Evolutionary conservation across 2,329 filamentous ascomycete species (phyloP).

Genomic region (Xylariaceae sp.): DNA sequence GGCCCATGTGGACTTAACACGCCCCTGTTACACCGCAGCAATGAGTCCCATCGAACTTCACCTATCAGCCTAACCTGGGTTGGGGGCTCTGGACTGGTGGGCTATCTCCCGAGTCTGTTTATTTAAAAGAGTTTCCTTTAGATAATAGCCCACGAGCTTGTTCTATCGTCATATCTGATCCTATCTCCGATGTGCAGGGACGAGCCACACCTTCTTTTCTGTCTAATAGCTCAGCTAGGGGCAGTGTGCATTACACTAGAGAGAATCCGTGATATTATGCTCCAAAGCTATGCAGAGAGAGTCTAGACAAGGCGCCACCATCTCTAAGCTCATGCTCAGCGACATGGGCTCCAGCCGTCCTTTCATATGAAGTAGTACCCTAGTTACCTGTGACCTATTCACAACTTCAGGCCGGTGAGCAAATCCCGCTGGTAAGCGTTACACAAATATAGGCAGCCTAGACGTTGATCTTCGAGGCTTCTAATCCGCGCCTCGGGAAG

Average conservation of each 20-base stretch:
- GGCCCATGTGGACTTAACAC: constrained; percentile 7
- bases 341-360: background rate
- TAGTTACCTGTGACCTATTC: too few species aligned
- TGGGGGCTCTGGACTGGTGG: constrained; percentile 1
- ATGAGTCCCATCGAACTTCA: constrained; percentile 13
- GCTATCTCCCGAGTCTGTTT: constrained; percentile 4
- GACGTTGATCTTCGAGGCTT: constrained; percentile 7
- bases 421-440: constrained; percentile 1
- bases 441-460: constrained; percentile 2
- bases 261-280: background rate
- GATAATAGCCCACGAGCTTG: constrained; percentile 6
- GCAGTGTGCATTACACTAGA: background rate
- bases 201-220: constrained; percentile 1
- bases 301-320: background rate
- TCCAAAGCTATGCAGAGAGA: background rate
- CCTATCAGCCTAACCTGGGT: constrained; percentile 6
- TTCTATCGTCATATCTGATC: constrained; percentile 2
- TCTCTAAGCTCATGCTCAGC: background rate
- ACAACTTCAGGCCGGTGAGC: background rate
- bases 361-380: background rate
- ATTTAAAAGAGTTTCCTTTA: constrained; percentile 7
- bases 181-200: constrained; percentile 22
- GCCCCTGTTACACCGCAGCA: constrained; percentile 21
- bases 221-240: background rate
- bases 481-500: constrained; percentile 6